Percentiles rank a stretch among this genome's conserved stretches.
Conservation (phyloP, 495 filamentous ascomycete genomes). For the Aspergillus egyptiacus region DNA sequence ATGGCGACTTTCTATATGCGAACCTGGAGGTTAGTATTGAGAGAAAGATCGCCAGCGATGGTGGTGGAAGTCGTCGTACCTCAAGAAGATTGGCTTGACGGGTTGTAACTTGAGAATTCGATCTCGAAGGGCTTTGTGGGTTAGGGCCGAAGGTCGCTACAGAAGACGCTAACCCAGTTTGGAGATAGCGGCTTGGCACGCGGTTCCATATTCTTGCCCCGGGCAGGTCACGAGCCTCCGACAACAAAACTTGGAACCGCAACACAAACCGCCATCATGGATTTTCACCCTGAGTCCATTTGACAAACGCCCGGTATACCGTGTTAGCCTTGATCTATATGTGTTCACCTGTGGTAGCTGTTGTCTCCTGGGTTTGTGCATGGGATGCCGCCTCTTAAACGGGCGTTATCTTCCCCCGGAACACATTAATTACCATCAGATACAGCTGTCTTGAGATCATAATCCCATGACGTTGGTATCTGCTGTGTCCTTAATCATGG, state of each 20-base stretch:
- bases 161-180: conserved; percentile 35
- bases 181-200: conserved; percentile 27
- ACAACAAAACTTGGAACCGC: too few relatives aligned
- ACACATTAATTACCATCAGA: neutral
- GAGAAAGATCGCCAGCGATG: conserved; percentile 29
- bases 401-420: neutral
- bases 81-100: conserved; percentile 47
- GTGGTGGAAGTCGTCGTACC: conserved; percentile 39
- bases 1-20: conserved; percentile 48
- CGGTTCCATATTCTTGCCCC: too few relatives aligned
- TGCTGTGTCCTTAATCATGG: neutral
- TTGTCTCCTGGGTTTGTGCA: too few relatives aligned
- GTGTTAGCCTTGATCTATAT: too few relatives aligned
- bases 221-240: too few relatives aligned
- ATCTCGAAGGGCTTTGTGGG: conserved; percentile 43
- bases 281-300: too few relatives aligned
- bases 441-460: too few relatives aligned
- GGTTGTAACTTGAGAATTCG: conserved; percentile 47
- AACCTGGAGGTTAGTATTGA: conserved; percentile 37
- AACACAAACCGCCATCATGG: too few relatives aligned
- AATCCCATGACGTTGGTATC: neutral
- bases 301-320: too few relatives aligned
- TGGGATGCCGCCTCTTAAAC: too few relatives aligned
- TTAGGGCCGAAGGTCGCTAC: conserved; percentile 46
- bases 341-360: too few relatives aligned